A percentile compares a stretch with the other conserved stretches of the same genome.
Conservation (phyloP, 2,329 filamentous ascomycete species). For the Paraphaeosphaeria minitans region DNA sequence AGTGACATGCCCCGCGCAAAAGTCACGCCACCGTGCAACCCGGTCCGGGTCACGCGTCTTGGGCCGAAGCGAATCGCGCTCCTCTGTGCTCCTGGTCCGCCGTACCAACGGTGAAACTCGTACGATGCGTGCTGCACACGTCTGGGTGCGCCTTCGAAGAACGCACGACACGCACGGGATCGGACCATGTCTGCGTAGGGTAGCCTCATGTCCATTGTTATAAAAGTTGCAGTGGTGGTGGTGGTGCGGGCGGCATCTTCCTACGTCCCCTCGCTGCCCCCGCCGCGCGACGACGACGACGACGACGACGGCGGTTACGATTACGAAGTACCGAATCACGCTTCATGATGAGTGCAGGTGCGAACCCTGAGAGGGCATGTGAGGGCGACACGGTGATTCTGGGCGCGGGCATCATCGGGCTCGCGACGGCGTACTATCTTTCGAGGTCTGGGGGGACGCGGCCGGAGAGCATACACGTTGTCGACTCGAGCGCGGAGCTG, state of each 20-base stretch:
- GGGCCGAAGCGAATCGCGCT: conserved; percentile 10
- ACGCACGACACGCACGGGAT: neutral
- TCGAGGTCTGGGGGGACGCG: conserved; percentile 49
- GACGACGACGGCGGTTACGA: neutral
- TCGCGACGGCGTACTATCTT: conserved; percentile 66
- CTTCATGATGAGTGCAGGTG: conserved; percentile 19
- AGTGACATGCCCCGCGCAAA: neutral
- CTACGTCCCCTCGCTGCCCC: conserved; percentile 3
- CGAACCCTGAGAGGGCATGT: neutral
- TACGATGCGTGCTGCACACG: conserved; percentile 14
- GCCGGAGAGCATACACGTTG: conserved; percentile 59
- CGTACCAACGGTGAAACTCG: conserved; percentile 12
- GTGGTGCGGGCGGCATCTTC: neutral
- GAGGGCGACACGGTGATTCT: conserved; percentile 45
- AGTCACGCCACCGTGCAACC: conserved; percentile 12
- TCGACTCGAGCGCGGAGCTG: conserved; percentile 64
- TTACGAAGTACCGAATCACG: neutral
- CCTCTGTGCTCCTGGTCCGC: conserved; percentile 2
- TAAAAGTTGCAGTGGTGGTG: conserved; percentile 1
- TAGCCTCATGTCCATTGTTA: neutral
- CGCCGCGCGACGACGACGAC: neutral
- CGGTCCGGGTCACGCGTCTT: conserved; percentile 17
- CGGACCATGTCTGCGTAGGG: conserved; percentile 1
- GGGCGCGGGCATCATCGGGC: conserved; percentile 53
- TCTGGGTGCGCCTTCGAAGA: neutral